Conservation (phyloP, 176 grass and related monocot species). For the Aegilops umbellulata region DNA sequence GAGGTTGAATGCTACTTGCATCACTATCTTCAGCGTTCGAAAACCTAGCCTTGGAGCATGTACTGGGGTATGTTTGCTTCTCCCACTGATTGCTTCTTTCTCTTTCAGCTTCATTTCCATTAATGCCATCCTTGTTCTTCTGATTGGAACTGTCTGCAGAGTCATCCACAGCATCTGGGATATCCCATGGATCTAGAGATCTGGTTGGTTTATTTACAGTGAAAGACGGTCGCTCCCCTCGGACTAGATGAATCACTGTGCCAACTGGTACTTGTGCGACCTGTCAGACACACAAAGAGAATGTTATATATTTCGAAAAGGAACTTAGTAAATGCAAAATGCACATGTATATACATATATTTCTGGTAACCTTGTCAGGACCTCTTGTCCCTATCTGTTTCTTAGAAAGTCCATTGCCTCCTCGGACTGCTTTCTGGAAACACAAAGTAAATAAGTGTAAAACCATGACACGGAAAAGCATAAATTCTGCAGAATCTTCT, state of each 20-base stretch:
- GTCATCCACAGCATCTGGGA: conserved; percentile 36
- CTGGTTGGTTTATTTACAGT: conserved; percentile 40
- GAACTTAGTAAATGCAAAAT: not conserved
- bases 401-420: conserved; percentile 28
- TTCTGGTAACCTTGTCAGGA: conserved; percentile 11
- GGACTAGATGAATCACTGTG: conserved; percentile 89
- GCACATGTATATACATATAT: not conserved
- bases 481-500: conserved; percentile 16
- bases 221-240: conserved; percentile 53
- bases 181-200: conserved; percentile 54
- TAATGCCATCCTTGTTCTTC: not conserved
- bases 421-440: conserved; percentile 68
- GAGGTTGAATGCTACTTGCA: not conserved
- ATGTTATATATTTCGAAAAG: not conserved
- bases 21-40: not conserved
- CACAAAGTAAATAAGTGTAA: not conserved
- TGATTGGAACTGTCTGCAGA: not conserved
- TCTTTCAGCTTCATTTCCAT: conserved; percentile 13
- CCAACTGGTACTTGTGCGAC: conserved; percentile 74
- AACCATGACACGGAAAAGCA: not conserved
- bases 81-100: not conserved
- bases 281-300: conserved; percentile 33
- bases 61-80: not conserved
- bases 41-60: not conserved
- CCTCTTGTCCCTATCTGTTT: conserved; percentile 18